Percentiles rank a stretch among this genome's conserved stretches.
These are phyloP conservation scores for Beta vulgaris DNA, from an alignment of 148 eudicot genomes.

Conservation along the genomic window DNA sequence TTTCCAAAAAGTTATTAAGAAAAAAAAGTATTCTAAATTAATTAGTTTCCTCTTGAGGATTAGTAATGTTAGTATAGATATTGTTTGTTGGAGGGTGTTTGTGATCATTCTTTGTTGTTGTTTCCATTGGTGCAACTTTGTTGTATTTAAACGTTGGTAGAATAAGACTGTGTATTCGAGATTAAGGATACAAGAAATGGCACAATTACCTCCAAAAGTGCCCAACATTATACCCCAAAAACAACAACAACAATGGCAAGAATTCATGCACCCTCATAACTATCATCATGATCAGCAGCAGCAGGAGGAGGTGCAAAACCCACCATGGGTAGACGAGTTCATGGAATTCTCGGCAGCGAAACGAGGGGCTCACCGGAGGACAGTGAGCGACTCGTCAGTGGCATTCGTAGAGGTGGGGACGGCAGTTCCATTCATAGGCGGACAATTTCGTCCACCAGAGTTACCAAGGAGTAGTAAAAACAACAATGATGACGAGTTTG, in stretches of 20 bases:
- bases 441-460: conserved; percentile 24
- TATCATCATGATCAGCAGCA: conserved; percentile 1
- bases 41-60: no score
- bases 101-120: no score
- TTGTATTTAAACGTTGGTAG: not conserved
- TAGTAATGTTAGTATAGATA: not conserved
- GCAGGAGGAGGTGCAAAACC: conserved; percentile 11
- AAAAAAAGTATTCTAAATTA: no score
- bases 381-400: conserved; percentile 59
- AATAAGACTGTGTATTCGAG: not conserved
- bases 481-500: conserved; percentile 33
- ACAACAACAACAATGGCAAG: conserved; percentile 40
- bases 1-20: not conserved
- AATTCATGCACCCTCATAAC: conserved; percentile 33
- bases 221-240: conserved; percentile 39
- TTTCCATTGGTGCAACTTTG: no score
- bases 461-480: not conserved
- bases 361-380: conserved; percentile 60
- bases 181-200: no score
- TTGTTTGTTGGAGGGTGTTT: no score
- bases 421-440: conserved; percentile 13
- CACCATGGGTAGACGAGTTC: conserved; percentile 78
- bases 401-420: conserved; percentile 49
- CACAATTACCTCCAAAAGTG: conserved; percentile 78
- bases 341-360: conserved; percentile 63